Percentiles rank a stretch among this genome's conserved stretches.
phyloP scores from a whole-genome alignment of 768 basidiomycete species.

The Clitopilus passeckerianus region DNA sequence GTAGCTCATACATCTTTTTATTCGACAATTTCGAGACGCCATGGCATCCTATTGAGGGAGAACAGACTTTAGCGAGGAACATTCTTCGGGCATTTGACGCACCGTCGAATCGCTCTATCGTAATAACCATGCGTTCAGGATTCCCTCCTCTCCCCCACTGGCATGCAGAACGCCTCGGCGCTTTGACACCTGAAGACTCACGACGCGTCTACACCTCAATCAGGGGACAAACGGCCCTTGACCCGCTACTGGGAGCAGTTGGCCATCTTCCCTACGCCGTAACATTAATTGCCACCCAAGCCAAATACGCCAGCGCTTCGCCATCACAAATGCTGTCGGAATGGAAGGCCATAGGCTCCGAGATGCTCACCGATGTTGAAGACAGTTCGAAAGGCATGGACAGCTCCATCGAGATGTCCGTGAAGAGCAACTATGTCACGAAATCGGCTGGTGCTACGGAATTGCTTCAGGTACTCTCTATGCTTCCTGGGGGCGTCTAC shows the following conservation, averaged over 20 bases:
- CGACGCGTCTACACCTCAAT: neutral
- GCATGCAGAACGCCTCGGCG: neutral
- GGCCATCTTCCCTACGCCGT: neutral
- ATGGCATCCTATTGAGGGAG: neutral
- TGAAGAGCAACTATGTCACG: neutral
- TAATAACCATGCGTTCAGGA: neutral
- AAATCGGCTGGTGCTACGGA: neutral
- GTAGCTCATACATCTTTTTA: neutral
- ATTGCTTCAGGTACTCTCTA: neutral
- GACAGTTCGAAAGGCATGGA: neutral
- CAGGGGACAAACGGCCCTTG: neutral
- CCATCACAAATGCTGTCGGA: neutral
- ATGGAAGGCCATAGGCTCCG: neutral
- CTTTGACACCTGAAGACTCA: neutral
- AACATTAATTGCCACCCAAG: neutral
- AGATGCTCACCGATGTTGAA: neutral
- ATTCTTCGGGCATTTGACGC: neutral
- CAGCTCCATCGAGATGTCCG: neutral
- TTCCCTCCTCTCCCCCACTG: neutral
- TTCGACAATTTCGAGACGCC: neutral
- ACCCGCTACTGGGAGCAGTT: neutral
- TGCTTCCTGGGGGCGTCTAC: neutral
- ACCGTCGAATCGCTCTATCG: neutral
- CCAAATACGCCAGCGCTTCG: neutral
- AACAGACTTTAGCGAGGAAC: neutral